Evolutionary conservation across 768 basidiomycete species (phyloP).

Genomic region (Collybiopsis luxurians): DNA sequence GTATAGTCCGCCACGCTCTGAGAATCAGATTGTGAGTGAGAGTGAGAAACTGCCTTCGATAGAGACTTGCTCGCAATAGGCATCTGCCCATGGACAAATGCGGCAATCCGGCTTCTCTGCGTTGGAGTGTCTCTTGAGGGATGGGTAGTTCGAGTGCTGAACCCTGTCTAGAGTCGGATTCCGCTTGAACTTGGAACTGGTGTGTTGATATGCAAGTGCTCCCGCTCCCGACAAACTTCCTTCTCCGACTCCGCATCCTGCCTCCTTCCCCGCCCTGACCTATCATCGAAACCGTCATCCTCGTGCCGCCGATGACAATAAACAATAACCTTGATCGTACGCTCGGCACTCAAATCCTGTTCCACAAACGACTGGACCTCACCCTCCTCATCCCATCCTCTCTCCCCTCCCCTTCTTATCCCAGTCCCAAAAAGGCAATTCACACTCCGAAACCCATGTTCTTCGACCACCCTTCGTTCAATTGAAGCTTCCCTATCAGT

Average conservation of each 20-base stretch:
- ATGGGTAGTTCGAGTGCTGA: neutral
- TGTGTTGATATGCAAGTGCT: neutral
- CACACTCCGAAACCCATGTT: neutral
- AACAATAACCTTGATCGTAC: neutral
- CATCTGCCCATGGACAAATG: neutral
- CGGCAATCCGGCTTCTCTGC: neutral
- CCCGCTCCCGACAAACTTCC: too few relatives aligned
- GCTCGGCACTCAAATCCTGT: neutral
- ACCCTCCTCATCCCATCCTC: neutral
- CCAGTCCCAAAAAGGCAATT: constrained; percentile 1
- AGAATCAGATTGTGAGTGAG: too few relatives aligned
- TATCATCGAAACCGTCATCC: too few relatives aligned
- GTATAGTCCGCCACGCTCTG: too few relatives aligned
- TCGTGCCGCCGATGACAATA: neutral
- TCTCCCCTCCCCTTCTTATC: neutral
- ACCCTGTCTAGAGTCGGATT: too few relatives aligned
- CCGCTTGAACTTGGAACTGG: too few relatives aligned
- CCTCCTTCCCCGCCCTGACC: too few relatives aligned
- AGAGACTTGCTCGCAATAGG: neutral
- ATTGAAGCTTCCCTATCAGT: too few relatives aligned
- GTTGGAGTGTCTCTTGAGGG: neutral
- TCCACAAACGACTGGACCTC: neutral
- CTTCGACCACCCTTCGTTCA: neutral
- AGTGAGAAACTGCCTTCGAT: too few relatives aligned
- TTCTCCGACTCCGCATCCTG: too few relatives aligned